These are phyloP conservation scores for Hypoxylon sp. DNA, from an alignment of 2,329 filamentous ascomycete species.

Conservation along the genomic window DNA sequence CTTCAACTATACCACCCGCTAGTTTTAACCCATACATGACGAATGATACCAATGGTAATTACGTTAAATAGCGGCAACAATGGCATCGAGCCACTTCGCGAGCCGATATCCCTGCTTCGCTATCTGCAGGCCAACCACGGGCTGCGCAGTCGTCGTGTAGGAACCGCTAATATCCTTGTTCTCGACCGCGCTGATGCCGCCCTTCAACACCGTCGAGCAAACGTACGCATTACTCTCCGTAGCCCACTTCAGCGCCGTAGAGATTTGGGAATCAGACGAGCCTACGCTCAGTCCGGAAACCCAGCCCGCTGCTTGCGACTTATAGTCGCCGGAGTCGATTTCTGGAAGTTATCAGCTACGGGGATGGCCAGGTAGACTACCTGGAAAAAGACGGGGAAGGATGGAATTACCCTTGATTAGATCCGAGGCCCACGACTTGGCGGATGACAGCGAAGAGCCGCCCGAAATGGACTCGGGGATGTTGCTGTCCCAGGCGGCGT, in stretches of 20 bases:
- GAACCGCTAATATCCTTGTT: constrained; percentile 57
- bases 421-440: constrained; percentile 58
- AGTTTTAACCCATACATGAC: not conserved
- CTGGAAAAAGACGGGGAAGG: not conserved
- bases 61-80: constrained; percentile 48
- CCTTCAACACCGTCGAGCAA: constrained; percentile 60
- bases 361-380: not conserved
- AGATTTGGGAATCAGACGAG: constrained; percentile 47
- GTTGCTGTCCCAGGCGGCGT: constrained; percentile 72
- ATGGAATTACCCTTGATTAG: constrained; percentile 52
- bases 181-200: constrained; percentile 58
- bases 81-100: constrained; percentile 55
- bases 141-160: constrained; percentile 59
- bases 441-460: constrained; percentile 55
- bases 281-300: constrained; percentile 55
- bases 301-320: constrained; percentile 56
- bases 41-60: not conserved
- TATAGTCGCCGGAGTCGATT: constrained; percentile 58
- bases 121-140: constrained; percentile 61
- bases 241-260: constrained; percentile 58
- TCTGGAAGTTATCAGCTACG: constrained; percentile 35
- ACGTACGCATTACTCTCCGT: constrained; percentile 60
- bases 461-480: constrained; percentile 65
- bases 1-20: not conserved
- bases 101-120: constrained; percentile 61